Base-by-base conservation (phyloP, 345 rosid genomes). In the Sonneratia alba region DNA sequence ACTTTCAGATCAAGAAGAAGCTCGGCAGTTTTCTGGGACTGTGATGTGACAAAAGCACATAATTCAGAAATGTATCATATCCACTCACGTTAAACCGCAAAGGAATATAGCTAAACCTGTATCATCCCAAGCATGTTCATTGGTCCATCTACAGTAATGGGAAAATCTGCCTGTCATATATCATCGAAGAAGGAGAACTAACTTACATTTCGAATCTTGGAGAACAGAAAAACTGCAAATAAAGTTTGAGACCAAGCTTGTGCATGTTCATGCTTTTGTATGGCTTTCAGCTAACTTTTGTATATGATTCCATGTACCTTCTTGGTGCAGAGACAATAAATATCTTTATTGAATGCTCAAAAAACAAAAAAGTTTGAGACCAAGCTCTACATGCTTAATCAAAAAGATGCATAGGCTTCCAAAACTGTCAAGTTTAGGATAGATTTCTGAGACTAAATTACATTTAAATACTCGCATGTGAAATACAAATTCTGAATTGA, bases 1-100 rank as follows among this genome's bases (percentile, higher is more conserved):
- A 89, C 84, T 75, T 86, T 86, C 82, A 78, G 62, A 86, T 93
- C 97, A 77, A 91, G 98, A 78, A 93, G 89, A 70, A 91, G 83
- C 85, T 93, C 98, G 22, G 96, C 96, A 72, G 82, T 88, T 85
- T 93, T 93, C 85, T 91, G 98, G 78, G 96, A 82, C 97, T 93
- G 88, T 80, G 49, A 72, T 84, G 64, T 7, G 40, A 43, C 75
- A 57, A 6, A 48, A 42, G 2, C 55, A 49, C 19, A 0, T 72
- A 62, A 51, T 24, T 61, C 65, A 19, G 24, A 72, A 66, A 51
- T 24, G 16, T 48, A 3, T 27, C 34, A 36, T 34, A 16, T 56
- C 48, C 18, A 21, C 64, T 40, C 48, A 16, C 9, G 7, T 22
- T 51, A 38, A 21, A 42, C 68, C 12, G 36, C 63, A 42, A 15